phyloP scores from a whole-genome alignment of 2,329 filamentous ascomycete species.

The Fusarium domesticum region DNA sequence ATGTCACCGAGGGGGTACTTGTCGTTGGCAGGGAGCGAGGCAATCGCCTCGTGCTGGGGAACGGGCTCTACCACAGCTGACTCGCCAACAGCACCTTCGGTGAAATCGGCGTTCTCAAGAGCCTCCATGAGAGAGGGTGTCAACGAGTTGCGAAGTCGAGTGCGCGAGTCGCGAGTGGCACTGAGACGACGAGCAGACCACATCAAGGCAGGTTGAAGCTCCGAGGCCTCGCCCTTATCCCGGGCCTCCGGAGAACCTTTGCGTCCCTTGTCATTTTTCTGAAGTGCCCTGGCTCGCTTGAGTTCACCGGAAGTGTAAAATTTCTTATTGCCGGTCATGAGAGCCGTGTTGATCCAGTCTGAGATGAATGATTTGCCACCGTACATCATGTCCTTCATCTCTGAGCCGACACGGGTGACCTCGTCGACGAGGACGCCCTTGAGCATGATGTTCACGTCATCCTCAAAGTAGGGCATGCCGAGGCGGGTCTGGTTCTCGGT shows the following conservation, averaged over 20 bases:
- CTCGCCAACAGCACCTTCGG: neutral
- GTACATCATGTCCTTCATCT: conserved; percentile 6
- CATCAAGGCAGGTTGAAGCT: conserved; percentile 2
- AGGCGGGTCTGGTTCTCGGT: conserved; percentile 4
- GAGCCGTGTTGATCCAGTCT: conserved; percentile 4
- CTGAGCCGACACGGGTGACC: conserved; percentile 1
- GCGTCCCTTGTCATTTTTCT: conserved; percentile 3
- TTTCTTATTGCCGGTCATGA: conserved; percentile 5
- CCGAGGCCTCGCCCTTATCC: conserved; percentile 3
- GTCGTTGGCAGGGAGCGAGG: conserved; percentile 2
- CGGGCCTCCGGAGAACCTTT: neutral
- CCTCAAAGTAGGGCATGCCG: conserved; percentile 5
- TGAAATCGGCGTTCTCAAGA: conserved; percentile 1
- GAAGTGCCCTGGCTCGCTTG: conserved; percentile 2
- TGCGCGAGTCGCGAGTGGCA: conserved; percentile 1
- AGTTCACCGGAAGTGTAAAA: conserved; percentile 4
- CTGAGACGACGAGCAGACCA: conserved; percentile 1
- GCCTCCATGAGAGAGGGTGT: conserved; percentile 6
- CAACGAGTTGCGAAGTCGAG: conserved; percentile 3
- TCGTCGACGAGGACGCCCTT: conserved; percentile 7
- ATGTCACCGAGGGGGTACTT: conserved; percentile 5
- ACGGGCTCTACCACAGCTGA: neutral
- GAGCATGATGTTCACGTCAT: conserved; percentile 7
- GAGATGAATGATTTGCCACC: conserved; percentile 3
- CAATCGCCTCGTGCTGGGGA: neutral